These are phyloP conservation scores for Clonostachys chloroleuca DNA, from an alignment of 2,329 filamentous ascomycete genomes.

Conservation along the genomic window DNA sequence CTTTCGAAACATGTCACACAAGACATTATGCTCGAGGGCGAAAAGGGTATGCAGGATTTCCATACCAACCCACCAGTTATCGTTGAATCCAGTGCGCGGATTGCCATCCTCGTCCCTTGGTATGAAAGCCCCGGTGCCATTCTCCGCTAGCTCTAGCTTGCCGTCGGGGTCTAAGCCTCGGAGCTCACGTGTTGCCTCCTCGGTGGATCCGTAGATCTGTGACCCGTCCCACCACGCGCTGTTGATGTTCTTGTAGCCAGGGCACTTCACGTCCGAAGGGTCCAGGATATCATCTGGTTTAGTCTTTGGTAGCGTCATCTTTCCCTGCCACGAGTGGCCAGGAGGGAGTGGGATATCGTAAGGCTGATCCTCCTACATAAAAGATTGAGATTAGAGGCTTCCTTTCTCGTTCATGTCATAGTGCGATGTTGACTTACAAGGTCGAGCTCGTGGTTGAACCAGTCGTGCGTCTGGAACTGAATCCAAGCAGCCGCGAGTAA, in stretches of 20 bases:
- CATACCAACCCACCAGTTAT: conserved; percentile 41
- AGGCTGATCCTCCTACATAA: neutral
- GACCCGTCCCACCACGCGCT: conserved; percentile 41
- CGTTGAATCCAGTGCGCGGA: conserved; percentile 31
- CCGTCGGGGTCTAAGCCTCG: conserved; percentile 26
- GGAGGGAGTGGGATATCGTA: conserved; percentile 24
- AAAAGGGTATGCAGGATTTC: conserved; percentile 40
- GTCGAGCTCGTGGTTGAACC: conserved; percentile 22
- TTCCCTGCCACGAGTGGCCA: conserved; percentile 24
- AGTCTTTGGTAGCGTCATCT: conserved; percentile 30
- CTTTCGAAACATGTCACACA: conserved; percentile 28
- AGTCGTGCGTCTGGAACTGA: conserved; percentile 41
- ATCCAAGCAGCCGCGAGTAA: conserved; percentile 42
- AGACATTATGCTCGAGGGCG: conserved; percentile 38
- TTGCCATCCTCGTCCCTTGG: conserved; percentile 29
- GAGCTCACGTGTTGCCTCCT: conserved; percentile 25
- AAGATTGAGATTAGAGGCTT: neutral
- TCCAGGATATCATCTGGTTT: conserved; percentile 24
- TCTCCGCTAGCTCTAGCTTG: conserved; percentile 25
- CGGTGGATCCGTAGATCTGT: conserved; percentile 38
- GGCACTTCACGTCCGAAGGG: conserved; percentile 24
- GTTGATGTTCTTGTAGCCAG: conserved; percentile 34
- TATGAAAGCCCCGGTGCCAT: conserved; percentile 24
- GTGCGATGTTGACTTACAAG: conserved; percentile 7
- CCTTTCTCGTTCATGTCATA: no score